A percentile compares a stretch with the other conserved stretches of the same genome.
phyloP scores from a whole-genome alignment of 2,329 filamentous ascomycete species.

The Stachybotrys chartarum region DNA sequence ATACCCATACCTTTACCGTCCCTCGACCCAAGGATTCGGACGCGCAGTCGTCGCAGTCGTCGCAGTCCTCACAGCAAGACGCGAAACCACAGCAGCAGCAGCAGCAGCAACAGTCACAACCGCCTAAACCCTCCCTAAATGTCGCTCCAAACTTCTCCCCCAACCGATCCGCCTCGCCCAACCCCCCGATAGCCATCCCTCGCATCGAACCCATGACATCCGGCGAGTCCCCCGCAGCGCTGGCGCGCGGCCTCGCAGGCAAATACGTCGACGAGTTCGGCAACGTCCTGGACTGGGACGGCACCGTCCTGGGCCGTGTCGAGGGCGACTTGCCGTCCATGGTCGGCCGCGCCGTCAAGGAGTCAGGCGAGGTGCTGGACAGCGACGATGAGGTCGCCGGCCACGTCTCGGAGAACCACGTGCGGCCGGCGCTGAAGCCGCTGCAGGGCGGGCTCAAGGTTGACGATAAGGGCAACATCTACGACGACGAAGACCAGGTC shows the following conservation, averaged over 20 bases:
- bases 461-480: constrained; percentile 50
- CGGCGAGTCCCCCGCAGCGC: constrained; percentile 21
- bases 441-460: constrained; percentile 46
- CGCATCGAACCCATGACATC: constrained; percentile 32
- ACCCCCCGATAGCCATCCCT: constrained; percentile 25
- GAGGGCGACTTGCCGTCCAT: constrained; percentile 49
- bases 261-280: constrained; percentile 46
- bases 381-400: constrained; percentile 74
- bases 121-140: background rate
- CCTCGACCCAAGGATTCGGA: background rate
- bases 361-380: constrained; percentile 54
- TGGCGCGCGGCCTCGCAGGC: constrained; percentile 36
- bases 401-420: constrained; percentile 56
- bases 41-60: background rate
- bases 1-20: constrained; percentile 1
- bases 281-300: constrained; percentile 42
- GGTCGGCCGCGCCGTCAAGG: constrained; percentile 39
- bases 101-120: background rate
- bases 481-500: constrained; percentile 47
- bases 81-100: background rate
- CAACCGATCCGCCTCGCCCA: background rate
- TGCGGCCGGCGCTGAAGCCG: constrained; percentile 43
- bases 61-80: background rate
- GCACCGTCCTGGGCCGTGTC: constrained; percentile 43
- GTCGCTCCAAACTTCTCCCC: background rate